These are phyloP conservation scores for Fusarium veterinarium DNA, from an alignment of 2,329 filamentous ascomycete genomes.

Conservation along the genomic window DNA sequence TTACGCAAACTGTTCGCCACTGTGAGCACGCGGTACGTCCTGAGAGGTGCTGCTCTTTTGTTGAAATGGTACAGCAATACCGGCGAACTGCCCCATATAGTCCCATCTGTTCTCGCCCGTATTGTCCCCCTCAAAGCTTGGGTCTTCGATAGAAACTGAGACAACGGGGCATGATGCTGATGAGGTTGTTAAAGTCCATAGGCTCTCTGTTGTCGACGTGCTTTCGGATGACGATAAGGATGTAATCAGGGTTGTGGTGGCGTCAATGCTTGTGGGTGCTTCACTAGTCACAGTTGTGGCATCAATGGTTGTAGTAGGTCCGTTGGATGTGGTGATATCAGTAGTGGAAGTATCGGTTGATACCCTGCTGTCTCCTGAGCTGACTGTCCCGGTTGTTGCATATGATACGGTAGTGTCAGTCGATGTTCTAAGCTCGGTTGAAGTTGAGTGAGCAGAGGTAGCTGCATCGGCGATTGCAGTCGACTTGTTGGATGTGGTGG, in stretches of 20 bases:
- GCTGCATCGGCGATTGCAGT: not conserved
- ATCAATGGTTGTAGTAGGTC: not conserved
- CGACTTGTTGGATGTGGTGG: not conserved
- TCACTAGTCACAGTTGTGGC: not conserved
- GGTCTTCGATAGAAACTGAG: not conserved
- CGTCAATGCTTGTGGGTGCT: not conserved
- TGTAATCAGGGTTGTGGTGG: not conserved
- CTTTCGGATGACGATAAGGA: not conserved
- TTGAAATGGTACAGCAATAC: not conserved
- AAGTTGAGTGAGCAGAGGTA: not conserved
- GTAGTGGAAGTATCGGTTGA: not conserved
- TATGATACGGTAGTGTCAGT: not conserved
- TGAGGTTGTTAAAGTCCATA: not conserved
- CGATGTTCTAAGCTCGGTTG: not conserved
- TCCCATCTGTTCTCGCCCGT: not conserved
- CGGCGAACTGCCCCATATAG: not conserved
- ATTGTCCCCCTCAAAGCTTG: conserved; percentile 2
- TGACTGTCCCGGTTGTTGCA: not conserved
- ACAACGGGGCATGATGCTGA: not conserved
- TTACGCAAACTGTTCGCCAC: conserved; percentile 2
- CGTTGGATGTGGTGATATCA: not conserved
- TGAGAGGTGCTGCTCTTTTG: not conserved
- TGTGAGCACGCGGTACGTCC: not conserved
- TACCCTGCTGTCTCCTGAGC: not conserved
- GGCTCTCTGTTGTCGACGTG: not conserved